A percentile compares a stretch with the other conserved stretches of the same genome.
Evolutionary conservation across 2,329 filamentous ascomycete genomes (phyloP).

Genomic region (Aspergillus jensenii): DNA sequence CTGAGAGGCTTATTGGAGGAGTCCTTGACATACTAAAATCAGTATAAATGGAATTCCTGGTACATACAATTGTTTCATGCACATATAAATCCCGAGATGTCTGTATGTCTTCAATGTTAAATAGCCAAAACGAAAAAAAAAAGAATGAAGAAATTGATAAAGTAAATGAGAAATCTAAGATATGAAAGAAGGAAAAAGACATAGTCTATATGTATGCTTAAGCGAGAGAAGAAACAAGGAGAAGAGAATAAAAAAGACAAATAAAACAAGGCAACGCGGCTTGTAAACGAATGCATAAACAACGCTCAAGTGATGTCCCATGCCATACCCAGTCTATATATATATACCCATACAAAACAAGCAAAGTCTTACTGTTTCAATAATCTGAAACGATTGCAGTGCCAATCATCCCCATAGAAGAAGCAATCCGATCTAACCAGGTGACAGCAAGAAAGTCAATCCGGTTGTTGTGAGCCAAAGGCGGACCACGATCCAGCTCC

Average conservation of each 20-base stretch:
- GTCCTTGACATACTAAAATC: constrained; percentile 52
- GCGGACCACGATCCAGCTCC: constrained; percentile 25
- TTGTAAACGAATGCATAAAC: background rate
- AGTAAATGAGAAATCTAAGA: background rate
- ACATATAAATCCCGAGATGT: background rate
- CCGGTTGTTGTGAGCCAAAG: constrained; percentile 18
- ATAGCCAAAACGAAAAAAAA: background rate
- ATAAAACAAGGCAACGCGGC: background rate
- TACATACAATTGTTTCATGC: background rate
- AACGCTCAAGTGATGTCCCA: background rate
- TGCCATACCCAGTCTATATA: background rate
- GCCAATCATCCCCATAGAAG: constrained; percentile 34
- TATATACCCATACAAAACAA: background rate
- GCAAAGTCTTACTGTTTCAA: background rate
- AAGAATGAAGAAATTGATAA: background rate
- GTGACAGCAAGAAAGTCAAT: constrained; percentile 20
- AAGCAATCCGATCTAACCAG: constrained; percentile 33
- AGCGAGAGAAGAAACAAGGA: background rate
- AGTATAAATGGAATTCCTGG: background rate
- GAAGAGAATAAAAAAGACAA: background rate
- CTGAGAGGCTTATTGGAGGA: constrained; percentile 68
- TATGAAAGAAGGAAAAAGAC: background rate
- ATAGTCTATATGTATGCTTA: background rate
- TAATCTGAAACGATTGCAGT: constrained; percentile 16
- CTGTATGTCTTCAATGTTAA: background rate